Evolutionary conservation across 208 protist species (phyloP).

Genomic region (Lotmaria passim): DNA sequence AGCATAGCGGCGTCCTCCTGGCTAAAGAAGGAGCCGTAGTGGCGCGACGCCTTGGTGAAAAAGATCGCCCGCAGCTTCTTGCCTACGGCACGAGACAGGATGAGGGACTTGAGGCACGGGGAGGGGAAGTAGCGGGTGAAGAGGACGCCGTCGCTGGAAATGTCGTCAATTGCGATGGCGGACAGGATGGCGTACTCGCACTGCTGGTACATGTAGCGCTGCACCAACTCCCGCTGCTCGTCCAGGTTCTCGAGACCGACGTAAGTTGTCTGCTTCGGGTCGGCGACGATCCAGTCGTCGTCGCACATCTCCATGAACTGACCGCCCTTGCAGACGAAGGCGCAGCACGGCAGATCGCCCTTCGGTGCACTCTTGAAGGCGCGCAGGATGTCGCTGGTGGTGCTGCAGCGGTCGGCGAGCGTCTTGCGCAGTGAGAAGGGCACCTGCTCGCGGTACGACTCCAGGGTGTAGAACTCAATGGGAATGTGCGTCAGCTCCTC

Average conservation of each 20-base stretch:
- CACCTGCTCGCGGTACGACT: constrained; percentile 92
- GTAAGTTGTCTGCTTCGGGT: constrained; percentile 72
- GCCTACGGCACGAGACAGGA: constrained; percentile 84
- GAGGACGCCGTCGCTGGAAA: constrained; percentile 92
- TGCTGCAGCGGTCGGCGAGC: constrained; percentile 69
- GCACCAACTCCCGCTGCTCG: constrained; percentile 74
- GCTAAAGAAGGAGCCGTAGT: constrained; percentile 90
- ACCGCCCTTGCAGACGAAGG: constrained; percentile 89
- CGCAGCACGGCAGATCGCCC: constrained; percentile 71
- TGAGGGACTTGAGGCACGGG: constrained; percentile 90
- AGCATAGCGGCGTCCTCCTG: constrained; percentile 90
- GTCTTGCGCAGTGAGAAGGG: constrained; percentile 87
- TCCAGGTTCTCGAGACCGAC: constrained; percentile 73
- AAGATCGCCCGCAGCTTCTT: constrained; percentile 88
- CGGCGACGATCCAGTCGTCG: constrained; percentile 85
- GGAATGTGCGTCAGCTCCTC: constrained; percentile 89
- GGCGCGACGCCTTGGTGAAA: constrained; percentile 79
- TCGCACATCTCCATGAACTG: constrained; percentile 87
- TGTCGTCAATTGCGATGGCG: constrained; percentile 89
- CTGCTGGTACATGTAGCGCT: constrained; percentile 87
- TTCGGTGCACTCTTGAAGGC: constrained; percentile 86
- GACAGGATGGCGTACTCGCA: constrained; percentile 91
- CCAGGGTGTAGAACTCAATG: constrained; percentile 93
- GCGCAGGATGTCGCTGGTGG: constrained; percentile 60
- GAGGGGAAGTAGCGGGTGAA: constrained; percentile 92